Evolutionary conservation across 129 eudicot genomes (phyloP).

Genomic region (Kitagawia praeruptora): DNA sequence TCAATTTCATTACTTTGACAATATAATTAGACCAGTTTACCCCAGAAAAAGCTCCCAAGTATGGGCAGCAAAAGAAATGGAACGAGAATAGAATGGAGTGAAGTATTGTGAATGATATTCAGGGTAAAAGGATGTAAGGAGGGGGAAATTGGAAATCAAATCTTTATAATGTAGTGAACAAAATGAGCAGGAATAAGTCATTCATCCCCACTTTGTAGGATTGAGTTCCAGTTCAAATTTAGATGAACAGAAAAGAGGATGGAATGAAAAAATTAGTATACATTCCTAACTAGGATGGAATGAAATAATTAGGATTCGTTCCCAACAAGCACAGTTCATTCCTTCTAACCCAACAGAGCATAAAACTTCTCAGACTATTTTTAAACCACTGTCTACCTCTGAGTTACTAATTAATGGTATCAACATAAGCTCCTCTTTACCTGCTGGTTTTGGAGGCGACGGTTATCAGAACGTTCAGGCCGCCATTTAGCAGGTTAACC

Average conservation of each 20-base stretch:
- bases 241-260: neutral
- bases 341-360: neutral
- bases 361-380: neutral
- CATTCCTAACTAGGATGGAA: neutral
- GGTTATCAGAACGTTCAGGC: conserved; percentile 35
- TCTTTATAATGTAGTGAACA: neutral
- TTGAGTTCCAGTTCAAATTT: neutral
- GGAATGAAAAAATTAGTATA: neutral
- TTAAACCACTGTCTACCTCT: neutral
- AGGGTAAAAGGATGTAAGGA: neutral
- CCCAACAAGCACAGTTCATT: neutral
- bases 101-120: no score
- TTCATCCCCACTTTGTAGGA: neutral
- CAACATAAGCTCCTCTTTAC: conserved; percentile 23
- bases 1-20: neutral
- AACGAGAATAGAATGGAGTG: neutral
- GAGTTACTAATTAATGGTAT: neutral
- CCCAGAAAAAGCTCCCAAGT: neutral
- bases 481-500: conserved; percentile 36
- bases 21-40: neutral
- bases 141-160: neutral
- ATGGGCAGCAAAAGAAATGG: neutral
- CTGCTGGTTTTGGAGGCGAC: conserved; percentile 48
- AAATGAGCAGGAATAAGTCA: neutral
- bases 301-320: neutral